These are phyloP conservation scores for Tuber brumale DNA, from an alignment of 495 filamentous ascomycete genomes.

Conservation along the genomic window DNA sequence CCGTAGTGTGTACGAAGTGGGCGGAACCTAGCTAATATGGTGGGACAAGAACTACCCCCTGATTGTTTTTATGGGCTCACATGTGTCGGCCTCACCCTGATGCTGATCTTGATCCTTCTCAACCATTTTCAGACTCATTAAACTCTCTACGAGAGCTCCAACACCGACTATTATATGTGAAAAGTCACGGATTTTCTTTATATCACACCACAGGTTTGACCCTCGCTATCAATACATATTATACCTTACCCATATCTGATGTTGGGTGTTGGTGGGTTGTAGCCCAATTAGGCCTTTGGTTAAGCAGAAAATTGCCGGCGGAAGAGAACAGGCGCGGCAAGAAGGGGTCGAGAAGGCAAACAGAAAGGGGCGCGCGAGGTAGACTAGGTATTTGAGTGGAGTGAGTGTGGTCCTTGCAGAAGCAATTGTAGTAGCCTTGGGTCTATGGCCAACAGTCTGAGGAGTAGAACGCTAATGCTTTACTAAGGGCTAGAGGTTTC, in stretches of 20 bases:
- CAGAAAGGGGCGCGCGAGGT: no score
- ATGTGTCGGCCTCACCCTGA: no score
- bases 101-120: background rate
- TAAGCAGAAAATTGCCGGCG: background rate
- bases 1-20: no score
- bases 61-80: no score
- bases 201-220: background rate
- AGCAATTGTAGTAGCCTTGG: background rate
- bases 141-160: background rate
- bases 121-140: background rate
- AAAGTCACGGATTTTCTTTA: background rate
- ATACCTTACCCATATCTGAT: background rate
- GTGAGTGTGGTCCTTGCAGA: no score
- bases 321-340: background rate
- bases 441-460: no score
- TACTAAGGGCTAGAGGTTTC: no score
- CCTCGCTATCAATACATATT: background rate
- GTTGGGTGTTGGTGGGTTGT: background rate
- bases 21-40: no score
- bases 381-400: no score
- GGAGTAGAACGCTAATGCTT: no score
- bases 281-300: background rate
- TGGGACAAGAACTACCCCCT: no score
- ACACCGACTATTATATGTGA: background rate
- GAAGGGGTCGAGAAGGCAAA: background rate